Conservation (phyloP, 2,329 filamentous ascomycete genomes). For the Graphilbum fragrans region DNA sequence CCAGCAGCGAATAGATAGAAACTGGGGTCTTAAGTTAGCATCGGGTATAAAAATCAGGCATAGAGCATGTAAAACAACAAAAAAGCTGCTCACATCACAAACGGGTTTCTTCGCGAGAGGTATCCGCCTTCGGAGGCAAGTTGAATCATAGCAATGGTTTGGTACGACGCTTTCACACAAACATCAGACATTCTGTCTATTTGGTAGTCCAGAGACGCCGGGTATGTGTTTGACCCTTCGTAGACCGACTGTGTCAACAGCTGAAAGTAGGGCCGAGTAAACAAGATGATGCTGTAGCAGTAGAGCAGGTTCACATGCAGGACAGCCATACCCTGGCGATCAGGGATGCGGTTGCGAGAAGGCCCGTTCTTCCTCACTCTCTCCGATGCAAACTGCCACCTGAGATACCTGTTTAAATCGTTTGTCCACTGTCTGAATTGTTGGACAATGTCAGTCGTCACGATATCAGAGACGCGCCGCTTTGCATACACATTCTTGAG, state of each 20-base stretch:
- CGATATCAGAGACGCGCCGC: constrained; percentile 42
- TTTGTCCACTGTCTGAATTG: constrained; percentile 39
- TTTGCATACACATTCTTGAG: constrained; percentile 48
- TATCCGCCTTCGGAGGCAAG: constrained; percentile 29
- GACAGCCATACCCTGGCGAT: constrained; percentile 42
- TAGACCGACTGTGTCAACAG: constrained; percentile 32
- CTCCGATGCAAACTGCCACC: constrained; percentile 25
- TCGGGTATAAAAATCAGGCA: constrained; percentile 1
- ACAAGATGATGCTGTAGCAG: constrained; percentile 48
- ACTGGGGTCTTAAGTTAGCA: constrained; percentile 18
- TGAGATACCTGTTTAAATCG: constrained; percentile 32
- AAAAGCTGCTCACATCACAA: constrained; percentile 35
- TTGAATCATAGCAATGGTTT: constrained; percentile 35
- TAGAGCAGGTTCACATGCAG: constrained; percentile 51
- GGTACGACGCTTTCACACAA: constrained; percentile 37
- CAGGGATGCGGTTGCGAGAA: neutral
- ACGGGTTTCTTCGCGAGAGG: constrained; percentile 40
- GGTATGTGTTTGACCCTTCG: constrained; percentile 11
- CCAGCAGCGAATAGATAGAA: constrained; percentile 44
- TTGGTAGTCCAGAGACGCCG: constrained; percentile 18
- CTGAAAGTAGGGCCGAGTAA: constrained; percentile 53
- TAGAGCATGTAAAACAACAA: neutral
- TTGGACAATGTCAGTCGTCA: constrained; percentile 44
- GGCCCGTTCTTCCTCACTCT: neutral
- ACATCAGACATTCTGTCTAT: constrained; percentile 30